Percentiles rank a stretch among this genome's conserved stretches.
phyloP scores from a whole-genome alignment of 805 yeast genomes.

The Metschnikowia koreensis region DNA sequence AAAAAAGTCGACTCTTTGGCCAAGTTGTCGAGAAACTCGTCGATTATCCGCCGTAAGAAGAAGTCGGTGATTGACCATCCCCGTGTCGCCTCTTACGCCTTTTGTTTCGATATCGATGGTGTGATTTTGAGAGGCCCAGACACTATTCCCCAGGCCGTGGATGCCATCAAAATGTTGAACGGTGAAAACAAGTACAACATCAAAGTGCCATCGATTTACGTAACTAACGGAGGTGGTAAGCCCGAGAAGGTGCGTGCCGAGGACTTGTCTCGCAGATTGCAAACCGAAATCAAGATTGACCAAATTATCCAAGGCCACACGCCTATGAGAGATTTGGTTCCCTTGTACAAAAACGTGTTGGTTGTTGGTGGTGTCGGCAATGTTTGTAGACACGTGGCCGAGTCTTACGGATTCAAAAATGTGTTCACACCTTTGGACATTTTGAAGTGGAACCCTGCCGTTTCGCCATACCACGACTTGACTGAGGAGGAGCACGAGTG shows the following conservation, averaged over 20 bases:
- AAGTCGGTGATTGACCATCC: conserved; percentile 61
- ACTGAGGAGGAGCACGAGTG: conserved; percentile 66
- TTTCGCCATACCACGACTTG: conserved; percentile 76
- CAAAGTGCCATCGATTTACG: conserved; percentile 69
- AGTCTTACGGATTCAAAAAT: conserved; percentile 77
- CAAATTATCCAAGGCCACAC: conserved; percentile 94
- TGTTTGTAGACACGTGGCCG: conserved; percentile 78
- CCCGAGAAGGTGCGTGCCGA: conserved; percentile 72
- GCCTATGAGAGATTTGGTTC: conserved; percentile 82
- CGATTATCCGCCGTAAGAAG: conserved; percentile 46
- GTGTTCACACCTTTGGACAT: conserved; percentile 82
- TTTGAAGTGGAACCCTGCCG: conserved; percentile 83
- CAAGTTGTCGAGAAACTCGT: conserved; percentile 46
- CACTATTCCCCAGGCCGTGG: conserved; percentile 75
- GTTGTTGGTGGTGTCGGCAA: conserved; percentile 91
- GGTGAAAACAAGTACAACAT: conserved; percentile 78
- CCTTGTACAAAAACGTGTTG: conserved; percentile 65
- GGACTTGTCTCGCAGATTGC: conserved; percentile 63
- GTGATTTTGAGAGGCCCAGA: conserved; percentile 83
- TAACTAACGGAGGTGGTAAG: conserved; percentile 92
- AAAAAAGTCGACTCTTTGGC: conserved; percentile 45
- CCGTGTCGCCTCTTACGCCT: conserved; percentile 78
- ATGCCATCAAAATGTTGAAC: conserved; percentile 68
- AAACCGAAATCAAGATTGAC: conserved; percentile 59
- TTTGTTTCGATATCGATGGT: conserved; percentile 92